Conservation (phyloP, 2,329 filamentous ascomycete genomes). For the Verticillium tricorpus region DNA sequence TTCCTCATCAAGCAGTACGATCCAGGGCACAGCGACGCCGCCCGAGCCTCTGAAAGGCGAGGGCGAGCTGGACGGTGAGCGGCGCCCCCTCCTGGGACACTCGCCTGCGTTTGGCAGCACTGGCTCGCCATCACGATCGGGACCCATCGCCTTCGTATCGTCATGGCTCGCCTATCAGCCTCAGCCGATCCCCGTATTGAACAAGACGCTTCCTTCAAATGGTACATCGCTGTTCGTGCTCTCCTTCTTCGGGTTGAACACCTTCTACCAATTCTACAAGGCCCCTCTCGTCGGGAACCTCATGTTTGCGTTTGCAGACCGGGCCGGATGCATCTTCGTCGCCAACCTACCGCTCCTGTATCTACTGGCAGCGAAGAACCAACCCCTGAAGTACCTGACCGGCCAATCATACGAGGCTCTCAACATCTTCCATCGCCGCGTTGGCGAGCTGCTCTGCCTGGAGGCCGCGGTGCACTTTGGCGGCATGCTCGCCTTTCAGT, state of each 20-base stretch:
- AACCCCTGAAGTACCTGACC: slow-evolving; percentile 55
- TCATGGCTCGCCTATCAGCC: slow-evolving; percentile 52
- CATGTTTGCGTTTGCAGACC: slow-evolving; percentile 55
- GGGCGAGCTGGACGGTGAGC: slow-evolving; percentile 26
- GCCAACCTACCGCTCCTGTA: slow-evolving; percentile 52
- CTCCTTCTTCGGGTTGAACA: slow-evolving; percentile 46
- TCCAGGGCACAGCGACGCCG: slow-evolving; percentile 20
- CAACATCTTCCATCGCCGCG: slow-evolving; percentile 60
- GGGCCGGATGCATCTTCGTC: slow-evolving; percentile 47
- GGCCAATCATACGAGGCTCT: slow-evolving; percentile 62
- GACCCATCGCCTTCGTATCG: neutral
- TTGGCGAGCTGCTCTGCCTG: slow-evolving; percentile 59
- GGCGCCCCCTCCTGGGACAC: slow-evolving; percentile 24
- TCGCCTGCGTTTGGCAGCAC: neutral
- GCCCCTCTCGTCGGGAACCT: slow-evolving; percentile 41
- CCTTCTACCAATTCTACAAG: slow-evolving; percentile 53
- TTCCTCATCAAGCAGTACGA: slow-evolving; percentile 29
- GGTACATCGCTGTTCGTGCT: slow-evolving; percentile 47
- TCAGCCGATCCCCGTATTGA: slow-evolving; percentile 48
- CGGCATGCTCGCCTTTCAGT: slow-evolving; percentile 53
- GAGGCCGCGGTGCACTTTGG: slow-evolving; percentile 50
- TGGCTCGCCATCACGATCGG: neutral
- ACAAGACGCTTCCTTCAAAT: slow-evolving; percentile 54
- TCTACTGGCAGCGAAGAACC: slow-evolving; percentile 62
- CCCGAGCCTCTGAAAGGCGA: slow-evolving; percentile 15